Evolutionary conservation across 768 basidiomycete species (phyloP), one percentile per base, ranked within the genome.

Genomic region (Mycena venus): DNA sequence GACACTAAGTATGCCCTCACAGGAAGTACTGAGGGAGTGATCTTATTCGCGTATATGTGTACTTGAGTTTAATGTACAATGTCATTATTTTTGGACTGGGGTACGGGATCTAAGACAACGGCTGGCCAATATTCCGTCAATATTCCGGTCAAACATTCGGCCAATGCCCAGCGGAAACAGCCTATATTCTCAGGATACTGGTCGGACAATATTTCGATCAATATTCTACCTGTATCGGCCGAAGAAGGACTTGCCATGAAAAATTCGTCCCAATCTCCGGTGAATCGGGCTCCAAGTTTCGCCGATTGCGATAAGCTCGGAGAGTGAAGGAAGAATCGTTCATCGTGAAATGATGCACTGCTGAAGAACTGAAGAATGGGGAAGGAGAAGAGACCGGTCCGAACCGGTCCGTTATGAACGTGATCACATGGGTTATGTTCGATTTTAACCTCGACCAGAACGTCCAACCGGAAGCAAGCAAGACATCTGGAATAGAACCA

Each of bases 361-460:
- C n/a, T 65, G 64, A 23, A 67, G 66, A 53, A 58, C 66, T 58
- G 66, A 58, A 67, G 66, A 67, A 67, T 58, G 66, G 55, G 66
- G 66, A 67, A 67, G 64, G 64, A 66, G 66, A 67, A 67, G 55
- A 58, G 55, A 67, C 66, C 66, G 66, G 66, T 58, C 66, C 66
- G 55, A 40, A 40, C 36, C 66, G 64, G 64, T 66, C 64, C 64
- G 51, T 38, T 51, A 27, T 67, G 38, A 67, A 67, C 53, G 58
- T 67, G 66, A 67, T 67, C 66, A 67, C 66, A 67, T 42, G 66
- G 29, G 66, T 56, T 40, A 58, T 67, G 55, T 67, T 58, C 51
- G 53, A 56, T 67, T 66, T 66, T 66, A 55, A 66, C 49, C 49
- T 66, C 49, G 51, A 66, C 51, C 21, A 66, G 64, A 53, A 66